Evolutionary conservation across 176 grass and related monocot genomes (phyloP).

Genomic region (Avena atlantica): DNA sequence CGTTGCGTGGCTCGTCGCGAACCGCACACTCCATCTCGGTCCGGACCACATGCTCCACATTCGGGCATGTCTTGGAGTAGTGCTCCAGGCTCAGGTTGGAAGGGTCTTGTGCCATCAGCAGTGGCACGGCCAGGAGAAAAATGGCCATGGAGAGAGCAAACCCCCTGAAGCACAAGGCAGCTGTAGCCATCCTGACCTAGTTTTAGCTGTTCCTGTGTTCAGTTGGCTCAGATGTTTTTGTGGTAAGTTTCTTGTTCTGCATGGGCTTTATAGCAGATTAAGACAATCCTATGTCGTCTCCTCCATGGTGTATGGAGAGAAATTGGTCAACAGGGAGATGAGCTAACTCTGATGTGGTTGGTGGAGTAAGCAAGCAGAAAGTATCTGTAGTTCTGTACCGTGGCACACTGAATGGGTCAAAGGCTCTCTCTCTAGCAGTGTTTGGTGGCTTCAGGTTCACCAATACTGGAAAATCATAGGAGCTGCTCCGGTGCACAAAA

Average conservation of each 20-base stretch:
- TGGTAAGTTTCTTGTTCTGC: slow-evolving; percentile 40
- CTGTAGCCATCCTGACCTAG: slow-evolving; percentile 41
- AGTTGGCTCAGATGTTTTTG: slow-evolving; percentile 41
- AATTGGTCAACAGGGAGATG: slow-evolving; percentile 82
- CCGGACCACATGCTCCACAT: slow-evolving; percentile 68
- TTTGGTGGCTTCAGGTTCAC: slow-evolving; percentile 82
- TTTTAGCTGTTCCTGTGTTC: slow-evolving; percentile 15
- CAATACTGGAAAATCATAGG: slow-evolving; percentile 63
- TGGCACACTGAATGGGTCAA: slow-evolving; percentile 25
- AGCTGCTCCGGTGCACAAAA: slow-evolving; percentile 23
- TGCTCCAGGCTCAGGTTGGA: slow-evolving; percentile 77
- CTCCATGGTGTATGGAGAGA: slow-evolving; percentile 8
- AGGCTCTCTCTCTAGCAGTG: slow-evolving; percentile 23
- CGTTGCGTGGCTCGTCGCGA: slow-evolving; percentile 67
- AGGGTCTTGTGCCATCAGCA: slow-evolving; percentile 59
- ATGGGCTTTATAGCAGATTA: slow-evolving; percentile 50
- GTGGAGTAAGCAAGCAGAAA: slow-evolving; percentile 73
- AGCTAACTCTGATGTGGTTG: slow-evolving; percentile 72
- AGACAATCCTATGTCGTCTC: neutral
- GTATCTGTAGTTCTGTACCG: neutral
- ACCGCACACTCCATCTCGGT: slow-evolving; percentile 81
- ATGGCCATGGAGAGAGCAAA: slow-evolving; percentile 36
- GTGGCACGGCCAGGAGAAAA: slow-evolving; percentile 33
- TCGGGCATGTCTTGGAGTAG: slow-evolving; percentile 86
- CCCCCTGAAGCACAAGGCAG: slow-evolving; percentile 21